phyloP scores from a whole-genome alignment of 768 basidiomycete species.

The Boletus pseudopeckii region DNA sequence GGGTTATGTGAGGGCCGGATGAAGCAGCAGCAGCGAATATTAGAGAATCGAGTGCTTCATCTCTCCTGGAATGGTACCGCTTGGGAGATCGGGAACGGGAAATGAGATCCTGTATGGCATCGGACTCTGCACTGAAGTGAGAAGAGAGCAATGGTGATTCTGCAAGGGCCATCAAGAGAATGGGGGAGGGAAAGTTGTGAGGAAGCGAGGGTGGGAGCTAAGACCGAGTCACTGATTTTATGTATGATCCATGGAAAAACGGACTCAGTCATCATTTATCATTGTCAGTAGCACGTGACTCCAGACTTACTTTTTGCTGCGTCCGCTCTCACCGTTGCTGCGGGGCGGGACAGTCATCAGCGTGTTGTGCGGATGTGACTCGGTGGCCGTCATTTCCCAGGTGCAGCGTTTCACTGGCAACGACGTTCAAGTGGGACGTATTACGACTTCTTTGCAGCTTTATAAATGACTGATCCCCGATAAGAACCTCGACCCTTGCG shows the following conservation, averaged over 20 bases:
- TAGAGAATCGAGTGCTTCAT: conserved; percentile 75
- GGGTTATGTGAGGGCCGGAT: conserved; percentile 73
- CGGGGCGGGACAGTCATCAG: too few species aligned
- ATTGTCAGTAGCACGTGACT: conserved; percentile 7
- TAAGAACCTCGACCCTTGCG: too few species aligned
- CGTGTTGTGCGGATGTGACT: too few species aligned
- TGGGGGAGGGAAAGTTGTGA: background rate
- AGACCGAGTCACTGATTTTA: conserved; percentile 5
- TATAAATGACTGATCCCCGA: too few species aligned
- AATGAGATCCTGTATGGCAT: conserved; percentile 64
- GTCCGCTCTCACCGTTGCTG: background rate
- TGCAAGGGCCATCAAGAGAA: conserved; percentile 24
- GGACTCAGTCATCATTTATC: background rate
- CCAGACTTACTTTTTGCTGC: background rate
- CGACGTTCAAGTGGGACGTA: too few species aligned
- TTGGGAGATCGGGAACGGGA: conserved; percentile 46
- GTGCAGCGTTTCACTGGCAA: too few species aligned
- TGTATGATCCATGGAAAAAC: background rate
- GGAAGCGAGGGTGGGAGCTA: background rate
- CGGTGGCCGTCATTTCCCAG: too few species aligned
- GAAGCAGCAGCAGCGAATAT: conserved; percentile 74
- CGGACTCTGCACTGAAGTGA: conserved; percentile 36
- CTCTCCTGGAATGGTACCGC: conserved; percentile 50
- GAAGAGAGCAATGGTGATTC: conserved; percentile 30
- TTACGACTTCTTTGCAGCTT: too few species aligned